Base-by-base conservation (phyloP, 768 basidiomycete species). In the Lactifluus volemus region DNA sequence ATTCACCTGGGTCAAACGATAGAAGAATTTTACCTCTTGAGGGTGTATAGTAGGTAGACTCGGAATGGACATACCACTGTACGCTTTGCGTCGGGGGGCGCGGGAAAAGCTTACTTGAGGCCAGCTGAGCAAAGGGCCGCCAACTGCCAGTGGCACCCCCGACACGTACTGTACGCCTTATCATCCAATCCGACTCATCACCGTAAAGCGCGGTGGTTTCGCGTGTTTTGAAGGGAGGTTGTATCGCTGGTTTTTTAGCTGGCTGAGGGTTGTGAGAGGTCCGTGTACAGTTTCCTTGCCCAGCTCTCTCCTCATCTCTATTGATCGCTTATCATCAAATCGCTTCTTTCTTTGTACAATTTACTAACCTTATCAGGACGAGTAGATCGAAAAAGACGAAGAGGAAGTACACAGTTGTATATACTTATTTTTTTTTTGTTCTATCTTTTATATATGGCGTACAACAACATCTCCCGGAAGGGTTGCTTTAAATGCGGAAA, bases 401-500 rank as follows among this genome's bases (percentile, higher is more conserved):
- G 55, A 42, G n/a, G 52, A 41, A 32, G 19, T 45, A n/a, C 36
- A 55, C 36, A 55, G 55, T 55, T 60, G 54, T 65, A 63, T 66
- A 30, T 64, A 63, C n/a, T 44, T 25, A 17, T 55, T 25, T 10
- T 61, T 30, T 21, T 74, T 73, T 71, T 41, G 25, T 25, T 25
- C 25, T 25, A 25, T 47, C 29, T 44, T 4, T 50, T 73, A 71
- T 79, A 73, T 72, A 90, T 90, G 88, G 85, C 88, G 75, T 88
- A 81, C 77, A 86, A 81, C 77, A 86, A 87, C 73, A 85, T 85
- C 79, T 83, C 86, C 62, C 86, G 84, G 80, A 92, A 90, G 78
- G 89, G 89, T 66, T 93, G 90, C 72, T 93, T 88, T 78, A 95
- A 92, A 79, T 95, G 92, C 72, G 92, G 92, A 72, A 92, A 92